Evolutionary conservation across 257 asterid genomes (phyloP).

Genomic region (Jaltomata sinuosa): DNA sequence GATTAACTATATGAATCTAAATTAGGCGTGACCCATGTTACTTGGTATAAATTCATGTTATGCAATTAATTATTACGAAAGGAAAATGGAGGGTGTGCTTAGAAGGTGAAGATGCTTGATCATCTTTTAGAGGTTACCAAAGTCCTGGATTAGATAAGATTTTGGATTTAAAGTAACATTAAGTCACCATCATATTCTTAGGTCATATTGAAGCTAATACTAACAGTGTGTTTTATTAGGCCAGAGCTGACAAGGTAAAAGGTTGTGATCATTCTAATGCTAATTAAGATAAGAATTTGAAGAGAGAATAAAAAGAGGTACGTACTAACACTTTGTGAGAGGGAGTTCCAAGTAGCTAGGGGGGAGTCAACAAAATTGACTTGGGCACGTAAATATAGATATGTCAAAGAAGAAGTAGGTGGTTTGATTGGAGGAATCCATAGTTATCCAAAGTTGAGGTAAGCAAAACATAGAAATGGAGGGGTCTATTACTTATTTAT

Average conservation of each 20-base stretch:
- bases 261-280: not conserved
- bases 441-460: conserved; percentile 14
- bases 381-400: not conserved
- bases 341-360: not conserved
- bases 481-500: not conserved
- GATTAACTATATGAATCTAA: not conserved
- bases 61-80: not conserved
- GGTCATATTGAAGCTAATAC: not conserved
- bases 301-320: not conserved
- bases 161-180: not conserved
- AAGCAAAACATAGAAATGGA: not conserved
- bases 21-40: not conserved
- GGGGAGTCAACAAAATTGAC: not conserved
- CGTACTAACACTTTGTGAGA: not conserved
- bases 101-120: not conserved
- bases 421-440: not conserved
- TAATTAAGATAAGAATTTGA: not conserved
- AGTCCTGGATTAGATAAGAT: not conserved
- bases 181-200: not conserved
- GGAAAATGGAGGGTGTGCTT: not conserved
- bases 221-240: not conserved
- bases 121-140: not conserved
- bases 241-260: not conserved
- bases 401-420: not conserved
- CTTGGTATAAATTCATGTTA: too few species aligned